These are phyloP conservation scores for Nasturtium officinale DNA, from an alignment of 345 rosid species.

Conservation along the genomic window DNA sequence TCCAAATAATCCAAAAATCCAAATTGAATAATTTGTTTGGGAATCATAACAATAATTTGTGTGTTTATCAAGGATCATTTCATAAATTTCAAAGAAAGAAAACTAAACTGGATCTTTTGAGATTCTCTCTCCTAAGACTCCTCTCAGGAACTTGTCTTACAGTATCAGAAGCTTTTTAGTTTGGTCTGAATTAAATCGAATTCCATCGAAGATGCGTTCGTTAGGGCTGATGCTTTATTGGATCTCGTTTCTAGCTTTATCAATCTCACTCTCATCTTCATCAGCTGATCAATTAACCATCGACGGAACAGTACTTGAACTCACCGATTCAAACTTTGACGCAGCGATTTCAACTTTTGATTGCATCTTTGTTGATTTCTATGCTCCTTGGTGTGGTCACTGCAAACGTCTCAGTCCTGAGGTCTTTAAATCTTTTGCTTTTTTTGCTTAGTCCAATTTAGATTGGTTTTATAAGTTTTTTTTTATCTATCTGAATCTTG, in stretches of 20 bases:
- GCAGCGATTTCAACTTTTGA: conserved; percentile 72
- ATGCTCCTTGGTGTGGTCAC: conserved; percentile 99
- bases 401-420: conserved; percentile 92
- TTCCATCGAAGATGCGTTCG: conserved; percentile 33
- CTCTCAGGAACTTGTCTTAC: neutral
- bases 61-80: too few species aligned
- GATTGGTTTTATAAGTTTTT: neutral
- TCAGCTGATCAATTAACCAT: conserved; percentile 42
- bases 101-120: neutral
- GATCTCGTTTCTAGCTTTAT: conserved; percentile 27
- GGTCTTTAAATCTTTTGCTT: conserved; percentile 19
- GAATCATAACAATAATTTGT: too few species aligned
- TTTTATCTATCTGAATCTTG: neutral
- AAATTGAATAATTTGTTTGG: too few species aligned
- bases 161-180: neutral
- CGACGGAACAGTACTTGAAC: conserved; percentile 77
- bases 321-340: conserved; percentile 85
- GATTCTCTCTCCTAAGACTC: neutral
- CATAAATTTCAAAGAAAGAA: too few species aligned
- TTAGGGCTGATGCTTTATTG: conserved; percentile 7
- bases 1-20: too few species aligned
- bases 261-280: conserved; percentile 30
- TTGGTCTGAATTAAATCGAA: neutral
- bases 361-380: conserved; percentile 81
- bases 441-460: neutral